Base-by-base conservation (phyloP, 192 early-diverging fungal species). In the Backusella australiensis region DNA sequence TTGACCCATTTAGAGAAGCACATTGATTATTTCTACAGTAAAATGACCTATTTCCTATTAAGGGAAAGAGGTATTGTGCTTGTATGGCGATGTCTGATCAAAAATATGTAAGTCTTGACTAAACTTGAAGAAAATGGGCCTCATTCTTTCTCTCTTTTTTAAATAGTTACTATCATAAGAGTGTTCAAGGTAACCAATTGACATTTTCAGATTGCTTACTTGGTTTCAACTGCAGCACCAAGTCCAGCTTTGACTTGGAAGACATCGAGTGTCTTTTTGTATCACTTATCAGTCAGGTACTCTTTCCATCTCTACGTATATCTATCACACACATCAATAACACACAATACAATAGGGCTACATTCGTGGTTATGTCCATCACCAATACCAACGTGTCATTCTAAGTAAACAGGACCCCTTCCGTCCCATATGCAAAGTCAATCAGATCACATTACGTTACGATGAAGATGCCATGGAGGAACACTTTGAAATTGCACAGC, bases 261-360 rank as follows among this genome's bases (percentile, higher is more conserved):
- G 87, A 86, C 42, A 34, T 81, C 21, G 85, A 86, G 36, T 74
- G 73, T 59, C 78, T 86, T 0, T 71, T 83, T 17, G 84, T 83
- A 0, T 85, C 87, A 9, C 70, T 88, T 1, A 44, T 88, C 7
- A 84, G 83, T 63, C 87, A 88, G 82, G 87, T 86, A 82, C 8
- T 36, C 4, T 0, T 3, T n/a, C 19, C 41, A 52, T 36, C 19
- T 9, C 1, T 46, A 63, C 6, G 8, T 56, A 19, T 46, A 6
- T 21, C 6, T 21, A 35, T 77, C 26, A 63, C 32, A 32, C 32
- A 3, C 32, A 32, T 32, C 32, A 32, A 36, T 41, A 36, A 82
- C 21, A 65, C 4, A 39, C 9, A 46, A 21, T 52, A 66, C 1
- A 63, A 8, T 34, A 88, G 87, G 75, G 78, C 21, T 88, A 88